Percentiles rank a stretch among this genome's conserved stretches.
Evolutionary conservation across 1,284 basidiomycete genomes (phyloP).

Genomic region (Athelia sp.): DNA sequence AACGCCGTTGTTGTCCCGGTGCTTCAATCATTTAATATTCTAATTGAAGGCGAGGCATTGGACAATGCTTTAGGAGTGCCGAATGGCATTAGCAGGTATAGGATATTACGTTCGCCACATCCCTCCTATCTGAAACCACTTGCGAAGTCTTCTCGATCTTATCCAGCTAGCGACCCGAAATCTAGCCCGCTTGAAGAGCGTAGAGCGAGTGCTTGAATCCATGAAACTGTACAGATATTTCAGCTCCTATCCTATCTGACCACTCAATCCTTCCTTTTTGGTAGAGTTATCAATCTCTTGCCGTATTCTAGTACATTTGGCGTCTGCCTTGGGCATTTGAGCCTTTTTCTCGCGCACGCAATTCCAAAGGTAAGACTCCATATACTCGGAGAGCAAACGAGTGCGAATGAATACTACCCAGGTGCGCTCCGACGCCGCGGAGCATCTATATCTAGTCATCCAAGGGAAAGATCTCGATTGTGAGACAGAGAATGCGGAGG

Average conservation of each 20-base stretch:
- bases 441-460: slow-evolving; percentile 72
- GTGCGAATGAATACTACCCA: slow-evolving; percentile 24
- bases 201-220: slow-evolving; percentile 69
- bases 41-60: slow-evolving; percentile 65
- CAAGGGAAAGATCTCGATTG: slow-evolving; percentile 62
- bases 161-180: slow-evolving; percentile 54
- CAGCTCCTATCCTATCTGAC: slow-evolving; percentile 10
- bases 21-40: slow-evolving; percentile 66
- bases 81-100: slow-evolving; percentile 40
- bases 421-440: slow-evolving; percentile 77
- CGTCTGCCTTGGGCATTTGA: slow-evolving; percentile 43
- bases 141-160: slow-evolving; percentile 38
- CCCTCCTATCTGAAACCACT: too few species aligned
- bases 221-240: slow-evolving; percentile 74
- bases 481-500: slow-evolving; percentile 69
- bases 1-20: slow-evolving; percentile 77
- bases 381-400: slow-evolving; percentile 7
- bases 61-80: slow-evolving; percentile 36
- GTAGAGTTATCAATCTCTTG: slow-evolving; percentile 61
- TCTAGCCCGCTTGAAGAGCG: slow-evolving; percentile 66
- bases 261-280: slow-evolving; percentile 10
- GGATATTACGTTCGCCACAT: too few species aligned
- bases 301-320: slow-evolving; percentile 41
- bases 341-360: slow-evolving; percentile 65
- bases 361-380: slow-evolving; percentile 64